Base-by-base conservation (phyloP, 768 basidiomycete genomes). In the Rhizopogon vulgaris region DNA sequence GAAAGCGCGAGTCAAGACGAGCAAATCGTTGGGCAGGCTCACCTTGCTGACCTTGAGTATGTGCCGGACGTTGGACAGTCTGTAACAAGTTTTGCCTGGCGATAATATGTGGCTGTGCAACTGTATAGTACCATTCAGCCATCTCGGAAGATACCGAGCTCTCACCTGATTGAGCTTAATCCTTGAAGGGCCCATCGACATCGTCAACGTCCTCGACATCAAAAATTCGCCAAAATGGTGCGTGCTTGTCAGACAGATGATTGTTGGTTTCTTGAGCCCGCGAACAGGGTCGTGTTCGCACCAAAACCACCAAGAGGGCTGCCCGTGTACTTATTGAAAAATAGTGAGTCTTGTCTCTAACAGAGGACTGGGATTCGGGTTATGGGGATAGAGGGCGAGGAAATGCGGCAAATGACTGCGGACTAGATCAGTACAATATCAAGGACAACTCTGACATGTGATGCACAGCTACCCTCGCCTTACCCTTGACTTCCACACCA, bases 251-350 rank as follows among this genome's bases (percentile, higher is more conserved):
- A 14, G 3, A 40, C 52, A 51, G 8, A 64, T 52, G 58, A 53
- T 27, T 41, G 34, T 18, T 49, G 22, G 52, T 55, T 66, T 0
- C 56, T 39, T 5, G 15, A 27, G 17, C 6, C 14, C 25, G 15
- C 10, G 50, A 4, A 37, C 17, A 97, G 96, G 96, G 96, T 72
- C 94, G 96, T 68, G 95, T 99, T 76, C 90, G 96, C 70, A 99
- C 96, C 66, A 99, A 99, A 79, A 99, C 96, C 59, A 95, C 94
- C 69, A 99, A 99, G 83, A 90, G 94, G 78, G 95, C 96, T 67
- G 97, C 94, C 60, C 87, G 96, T 58, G 92, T 94, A 64, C 82
- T 98, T 74, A 98, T 99, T 68, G 96, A 99, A 83, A 97, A 97
- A 83, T 99, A 97, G 89, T 91, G 65, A 69, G 89, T 79, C 11